Evolutionary conservation across 208 protist species (phyloP), one percentile per base, ranked within the genome.

Genomic region (Phytomonas francai): DNA sequence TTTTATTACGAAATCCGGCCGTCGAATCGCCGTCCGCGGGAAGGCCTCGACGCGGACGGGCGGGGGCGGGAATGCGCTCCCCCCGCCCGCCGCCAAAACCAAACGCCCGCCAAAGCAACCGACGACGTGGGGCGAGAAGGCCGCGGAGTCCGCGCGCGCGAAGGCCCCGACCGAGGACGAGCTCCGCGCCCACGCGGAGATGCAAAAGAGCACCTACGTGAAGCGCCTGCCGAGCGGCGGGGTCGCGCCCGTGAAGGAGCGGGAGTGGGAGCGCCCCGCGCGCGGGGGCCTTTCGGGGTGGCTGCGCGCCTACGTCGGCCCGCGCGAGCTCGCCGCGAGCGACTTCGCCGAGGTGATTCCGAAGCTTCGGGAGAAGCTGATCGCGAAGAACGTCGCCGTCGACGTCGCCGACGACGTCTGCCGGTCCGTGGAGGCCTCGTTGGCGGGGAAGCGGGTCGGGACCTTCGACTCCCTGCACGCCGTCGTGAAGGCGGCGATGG

Each of bases 341-440:
- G 97, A 98, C 62, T 71, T 99, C 22, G 68, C 90, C 63, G 85
- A 92, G 12, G 85, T 98, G 31, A 83, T 99, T 51, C 88, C 85
- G 7, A 68, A 88, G 59, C 81, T 99, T 42, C 86, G 89, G 62
- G 84, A 98, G 45, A 94, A 97, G 77, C 83, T 99, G 19, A 97
- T 99, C 29, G 67, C 59, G 12, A 99, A 99, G 84, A 99, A 99
- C 80, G 98, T 99, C 8, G 98, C 97, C 0, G 76, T 87, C 2
- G 95, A 98, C 42, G 95, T 99, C 59, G 97, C 98, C 0, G 89
- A 98, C 61, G 83, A 97, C 61, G 85, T 99, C 63, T 98, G 94
- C 72, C 87, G 87, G 32, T 98, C 97, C 3, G 95, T 99, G 12
- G 75, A 87, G 67, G 72, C 86, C 6, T 91, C 78, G 27, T 82